Base-by-base conservation (phyloP, 257 asterid species). In the Prunella vulgaris region DNA sequence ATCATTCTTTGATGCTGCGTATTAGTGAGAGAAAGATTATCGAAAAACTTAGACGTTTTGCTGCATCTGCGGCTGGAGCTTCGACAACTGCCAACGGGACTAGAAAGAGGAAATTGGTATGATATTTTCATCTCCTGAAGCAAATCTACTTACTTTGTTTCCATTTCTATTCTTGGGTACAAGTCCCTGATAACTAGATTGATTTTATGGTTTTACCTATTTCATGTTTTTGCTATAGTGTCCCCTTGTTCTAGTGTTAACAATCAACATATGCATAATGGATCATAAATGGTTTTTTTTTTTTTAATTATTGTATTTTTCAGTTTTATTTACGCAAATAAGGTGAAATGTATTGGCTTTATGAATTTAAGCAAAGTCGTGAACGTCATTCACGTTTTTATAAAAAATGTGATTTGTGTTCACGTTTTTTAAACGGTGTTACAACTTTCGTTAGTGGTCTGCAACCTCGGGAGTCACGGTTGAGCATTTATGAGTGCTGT, bases 1-100 rank as follows among this genome's bases (percentile, higher is more conserved):
- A 81, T 74, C 83, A 92, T 73, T 86, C 96, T 13, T 69, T 83
- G 83, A 63, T 77, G 83, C 86, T 93, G 52, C 97, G 98, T 48
- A 76, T 87, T 28, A 82, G 94, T 24, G 98, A 90, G 83, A 93
- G 97, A 84, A 90, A 73, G 74, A 90, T 90, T 65, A 79, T 90
- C n/a, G 78, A 81, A 54, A 93, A 82, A 68, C 86, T 90, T 33
- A 84, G 95, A 76, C 71, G 73, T 37, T 85, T 72, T 76, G 92
- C 90, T 53, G 72, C 77, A 18, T 25, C 72, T 64, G 46, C 32
- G 24, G 64, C 65, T 40, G 72, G 69, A 38, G 58, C 20, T 57
- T 60, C 5, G 28, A 60, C 12, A 59, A 58, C 72, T 46, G 24
- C 38, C 12, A 49, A 42, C 8, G 68, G 72, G 20, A 68, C 42